A percentile compares a stretch with the other conserved stretches of the same genome.
Conservation (phyloP, 2,329 filamentous ascomycete species). For the Aspergillus fructus region DNA sequence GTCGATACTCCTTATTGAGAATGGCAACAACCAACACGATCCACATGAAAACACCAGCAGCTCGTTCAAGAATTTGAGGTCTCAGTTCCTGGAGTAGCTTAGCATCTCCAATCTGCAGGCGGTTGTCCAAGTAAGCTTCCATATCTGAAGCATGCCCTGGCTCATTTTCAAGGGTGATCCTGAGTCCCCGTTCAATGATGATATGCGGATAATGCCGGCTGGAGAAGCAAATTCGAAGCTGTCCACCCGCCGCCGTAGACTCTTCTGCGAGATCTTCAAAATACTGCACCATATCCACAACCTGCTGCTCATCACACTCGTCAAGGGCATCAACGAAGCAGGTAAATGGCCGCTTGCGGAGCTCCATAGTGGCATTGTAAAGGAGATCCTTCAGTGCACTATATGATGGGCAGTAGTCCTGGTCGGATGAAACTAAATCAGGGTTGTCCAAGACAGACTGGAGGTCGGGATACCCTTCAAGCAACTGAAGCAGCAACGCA, state of each 20-base stretch:
- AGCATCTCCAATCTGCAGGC: too few species aligned
- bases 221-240: slow-evolving; percentile 39
- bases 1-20: slow-evolving; percentile 43
- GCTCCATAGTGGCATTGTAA: slow-evolving; percentile 5
- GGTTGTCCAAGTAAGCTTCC: too few species aligned
- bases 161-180: slow-evolving; percentile 42
- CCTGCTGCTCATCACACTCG: slow-evolving; percentile 43
- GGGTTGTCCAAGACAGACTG: too few species aligned
- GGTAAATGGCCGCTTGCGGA: slow-evolving; percentile 18
- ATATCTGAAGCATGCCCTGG: slow-evolving; percentile 29
- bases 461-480: too few species aligned
- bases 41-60: slow-evolving; percentile 49
- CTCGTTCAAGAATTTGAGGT: slow-evolving; percentile 36
- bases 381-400: slow-evolving; percentile 15
- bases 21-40: slow-evolving; percentile 47
- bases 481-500: too few species aligned
- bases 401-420: too few species aligned
- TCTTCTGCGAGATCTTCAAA: slow-evolving; percentile 34
- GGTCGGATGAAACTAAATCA: too few species aligned
- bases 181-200: slow-evolving; percentile 26
- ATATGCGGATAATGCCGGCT: slow-evolving; percentile 49
- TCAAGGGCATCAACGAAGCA: slow-evolving; percentile 50
- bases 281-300: slow-evolving; percentile 38
- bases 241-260: slow-evolving; percentile 6
- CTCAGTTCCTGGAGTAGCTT: slow-evolving; percentile 22